Evolutionary conservation across 1,139 yeast genomes (phyloP), one percentile per base, ranked within the genome.

Genomic region (Zygotorulaspora mrakii): DNA sequence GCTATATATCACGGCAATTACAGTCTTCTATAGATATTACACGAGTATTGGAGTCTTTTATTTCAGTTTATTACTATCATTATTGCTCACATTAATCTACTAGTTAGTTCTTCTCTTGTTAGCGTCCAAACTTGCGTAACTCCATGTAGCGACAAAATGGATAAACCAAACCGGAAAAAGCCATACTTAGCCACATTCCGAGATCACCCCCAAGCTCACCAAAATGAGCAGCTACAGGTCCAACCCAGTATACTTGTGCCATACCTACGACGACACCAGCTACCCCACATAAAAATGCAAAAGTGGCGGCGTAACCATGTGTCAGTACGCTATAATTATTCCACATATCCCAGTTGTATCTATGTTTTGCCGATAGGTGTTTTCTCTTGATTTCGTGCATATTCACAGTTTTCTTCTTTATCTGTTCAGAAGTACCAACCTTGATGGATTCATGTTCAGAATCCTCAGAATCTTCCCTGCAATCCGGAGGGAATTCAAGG

Each of bases 141-240:
- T 87, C 96, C 37, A 69, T 52, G 54, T 74, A 82, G 50, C 96
- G 70, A 16, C 77, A 62, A 0, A 69, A 55, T 4, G 95, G 89
- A 56, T 80, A 87, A 0, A 70, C 67, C 3, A 80, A 47, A 0
- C 79, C 84, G 6, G 89, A 68, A 52, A 87, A 79, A 0, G 79
- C 94, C 75, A 83, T 76, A 25, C 85, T 73, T 26, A 87, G 62
- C 79, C 91, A 84, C 76, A 82, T 79, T 25, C 94, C 96, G 33
- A 88, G 64, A 55, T 84, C 94, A 17, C 87, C 88, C 29, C 89
- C 89, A 39, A 57, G 60, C 12, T 65, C 71, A 5, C 88, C 87
- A 13, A 78, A 62, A 14, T 64, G 54, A 39, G 62, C 63, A 5
- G 91, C 88, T 27, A 83, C 55, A 0, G 87, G 87, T 0, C 94